These are phyloP conservation scores for Phallus indusiatus DNA, from an alignment of 768 basidiomycete genomes.

Conservation along the genomic window DNA sequence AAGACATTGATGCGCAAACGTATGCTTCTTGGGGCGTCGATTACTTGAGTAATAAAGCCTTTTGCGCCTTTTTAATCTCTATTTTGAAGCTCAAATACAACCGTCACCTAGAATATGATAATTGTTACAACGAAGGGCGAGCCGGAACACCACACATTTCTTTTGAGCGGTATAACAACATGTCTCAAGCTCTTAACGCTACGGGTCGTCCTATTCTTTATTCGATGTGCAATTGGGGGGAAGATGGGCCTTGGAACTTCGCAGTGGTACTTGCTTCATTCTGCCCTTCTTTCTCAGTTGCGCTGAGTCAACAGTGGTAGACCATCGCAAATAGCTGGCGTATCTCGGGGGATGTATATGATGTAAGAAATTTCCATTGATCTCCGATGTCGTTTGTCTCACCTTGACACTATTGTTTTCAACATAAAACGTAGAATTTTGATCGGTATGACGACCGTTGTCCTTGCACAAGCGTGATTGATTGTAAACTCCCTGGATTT, in stretches of 20 bases:
- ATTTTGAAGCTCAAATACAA: not conserved
- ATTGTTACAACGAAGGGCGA: constrained; percentile 31
- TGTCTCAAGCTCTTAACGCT: constrained; percentile 28
- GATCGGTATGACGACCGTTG: constrained; percentile 28
- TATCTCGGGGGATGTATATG: constrained; percentile 18
- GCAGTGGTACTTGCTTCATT: not conserved
- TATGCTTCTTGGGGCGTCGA: constrained; percentile 41
- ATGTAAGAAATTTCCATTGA: constrained; percentile 3
- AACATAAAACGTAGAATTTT: constrained; percentile 20
- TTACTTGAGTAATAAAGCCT: constrained; percentile 4
- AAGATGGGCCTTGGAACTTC: constrained; percentile 29
- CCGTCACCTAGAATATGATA: constrained; percentile 24
- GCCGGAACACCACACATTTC: constrained; percentile 27
- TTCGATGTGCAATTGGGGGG: constrained; percentile 33
- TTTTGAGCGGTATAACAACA: constrained; percentile 26
- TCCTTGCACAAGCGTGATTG: constrained; percentile 25
- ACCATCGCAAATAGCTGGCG: constrained; percentile 19
- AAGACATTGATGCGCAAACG: constrained; percentile 35
- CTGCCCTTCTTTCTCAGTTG: not conserved
- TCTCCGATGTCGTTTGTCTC: not conserved
- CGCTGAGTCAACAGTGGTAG: not conserved
- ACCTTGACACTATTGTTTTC: not conserved
- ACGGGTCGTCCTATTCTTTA: constrained; percentile 31
- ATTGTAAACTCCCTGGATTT: constrained; percentile 30
- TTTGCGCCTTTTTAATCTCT: too few relatives aligned